These are phyloP conservation scores for Toxicodendron radicans DNA, from an alignment of 345 rosid species.

Conservation along the genomic window DNA sequence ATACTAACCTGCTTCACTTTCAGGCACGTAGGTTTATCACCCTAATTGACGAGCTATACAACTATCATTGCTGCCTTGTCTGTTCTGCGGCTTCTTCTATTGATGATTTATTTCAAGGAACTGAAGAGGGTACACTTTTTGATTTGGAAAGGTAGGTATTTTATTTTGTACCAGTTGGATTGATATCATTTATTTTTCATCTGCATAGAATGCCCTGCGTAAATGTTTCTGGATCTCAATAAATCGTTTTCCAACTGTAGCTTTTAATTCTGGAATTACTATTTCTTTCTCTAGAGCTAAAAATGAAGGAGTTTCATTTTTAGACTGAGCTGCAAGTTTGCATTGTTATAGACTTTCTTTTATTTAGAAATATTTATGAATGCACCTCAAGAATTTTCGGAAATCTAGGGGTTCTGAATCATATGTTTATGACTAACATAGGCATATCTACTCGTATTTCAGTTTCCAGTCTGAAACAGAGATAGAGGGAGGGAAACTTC, in stretches of 20 bases:
- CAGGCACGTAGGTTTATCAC: conserved; percentile 98
- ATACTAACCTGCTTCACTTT: conserved; percentile 6
- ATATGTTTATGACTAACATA: background rate
- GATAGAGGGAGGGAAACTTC: conserved; percentile 73
- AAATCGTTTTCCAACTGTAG: background rate
- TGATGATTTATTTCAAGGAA: conserved; percentile 93
- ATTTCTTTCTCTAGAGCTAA: background rate
- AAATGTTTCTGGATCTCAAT: background rate
- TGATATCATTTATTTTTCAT: background rate
- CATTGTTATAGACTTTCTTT: background rate
- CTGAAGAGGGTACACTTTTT: conserved; percentile 86
- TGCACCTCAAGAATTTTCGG: background rate
- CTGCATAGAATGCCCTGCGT: no score
- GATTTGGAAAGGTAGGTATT: conserved; percentile 73
- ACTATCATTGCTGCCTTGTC: conserved; percentile 82
- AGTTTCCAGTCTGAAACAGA: conserved; percentile 96
- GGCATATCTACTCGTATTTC: conserved; percentile 18
- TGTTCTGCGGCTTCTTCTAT: conserved; percentile 72
- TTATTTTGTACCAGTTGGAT: background rate
- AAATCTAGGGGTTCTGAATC: background rate
- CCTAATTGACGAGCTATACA: conserved; percentile 87
- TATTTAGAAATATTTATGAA: background rate
- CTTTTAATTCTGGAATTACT: background rate
- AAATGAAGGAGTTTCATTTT: background rate
- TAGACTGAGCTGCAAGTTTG: background rate